These are phyloP conservation scores for Fusarium neocosmosporiellum DNA, from an alignment of 2,329 filamentous ascomycete genomes.

Conservation along the genomic window DNA sequence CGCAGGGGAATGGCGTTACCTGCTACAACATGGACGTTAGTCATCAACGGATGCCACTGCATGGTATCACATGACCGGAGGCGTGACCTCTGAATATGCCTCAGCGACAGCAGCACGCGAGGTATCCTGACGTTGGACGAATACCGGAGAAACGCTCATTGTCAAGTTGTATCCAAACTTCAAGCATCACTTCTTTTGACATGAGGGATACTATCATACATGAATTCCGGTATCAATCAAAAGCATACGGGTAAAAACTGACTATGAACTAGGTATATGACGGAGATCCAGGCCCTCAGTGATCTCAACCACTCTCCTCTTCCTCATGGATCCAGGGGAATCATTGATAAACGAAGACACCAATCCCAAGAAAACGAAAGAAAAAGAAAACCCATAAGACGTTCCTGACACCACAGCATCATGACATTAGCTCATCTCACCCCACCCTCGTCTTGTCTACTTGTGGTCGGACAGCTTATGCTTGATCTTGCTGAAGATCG, in stretches of 20 bases:
- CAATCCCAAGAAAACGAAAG: constrained; percentile 48
- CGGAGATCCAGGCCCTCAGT: constrained; percentile 46
- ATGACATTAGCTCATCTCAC: constrained; percentile 40
- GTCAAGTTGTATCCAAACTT: constrained; percentile 17
- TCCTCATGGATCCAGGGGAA: constrained; percentile 52
- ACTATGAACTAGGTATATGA: constrained; percentile 52
- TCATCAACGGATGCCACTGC: constrained; percentile 27
- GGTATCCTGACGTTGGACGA: neutral
- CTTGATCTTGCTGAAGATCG: constrained; percentile 70
- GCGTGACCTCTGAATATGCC: neutral
- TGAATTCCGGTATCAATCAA: constrained; percentile 41
- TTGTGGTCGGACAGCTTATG: constrained; percentile 54
- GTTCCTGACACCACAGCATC: constrained; percentile 40
- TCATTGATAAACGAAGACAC: constrained; percentile 54
- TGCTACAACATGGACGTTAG: constrained; percentile 18
- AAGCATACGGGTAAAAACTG: constrained; percentile 38
- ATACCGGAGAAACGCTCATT: neutral
- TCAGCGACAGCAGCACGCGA: neutral
- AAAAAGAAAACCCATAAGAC: constrained; percentile 32
- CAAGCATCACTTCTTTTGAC: constrained; percentile 23
- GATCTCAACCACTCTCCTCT: constrained; percentile 46
- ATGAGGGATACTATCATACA: constrained; percentile 37
- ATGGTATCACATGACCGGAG: constrained; percentile 14
- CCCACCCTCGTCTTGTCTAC: constrained; percentile 35
- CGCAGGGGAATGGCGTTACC: constrained; percentile 31